Conservation (phyloP, 495 filamentous ascomycete genomes). For the Podospora anserina region DNA sequence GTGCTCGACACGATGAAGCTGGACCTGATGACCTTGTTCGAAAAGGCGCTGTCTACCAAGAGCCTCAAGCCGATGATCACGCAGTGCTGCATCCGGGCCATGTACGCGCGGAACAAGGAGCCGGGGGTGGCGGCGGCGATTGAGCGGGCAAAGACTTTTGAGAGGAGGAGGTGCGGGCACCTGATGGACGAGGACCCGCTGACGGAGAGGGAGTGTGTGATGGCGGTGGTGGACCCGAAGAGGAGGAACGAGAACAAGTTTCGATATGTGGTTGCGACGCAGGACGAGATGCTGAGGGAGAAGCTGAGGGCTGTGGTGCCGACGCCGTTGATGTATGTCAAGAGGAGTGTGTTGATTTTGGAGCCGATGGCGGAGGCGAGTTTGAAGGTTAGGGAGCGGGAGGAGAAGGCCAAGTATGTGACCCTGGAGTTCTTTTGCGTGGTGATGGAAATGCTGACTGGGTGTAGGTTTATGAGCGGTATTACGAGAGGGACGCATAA, state of each 20-base stretch:
- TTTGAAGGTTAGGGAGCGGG: conserved; percentile 57
- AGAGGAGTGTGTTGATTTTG: conserved; percentile 76
- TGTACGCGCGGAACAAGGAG: conserved; percentile 58
- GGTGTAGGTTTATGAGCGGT: conserved; percentile 30
- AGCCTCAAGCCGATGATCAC: conserved; percentile 69
- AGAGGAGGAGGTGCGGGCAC: conserved; percentile 86
- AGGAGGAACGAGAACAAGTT: conserved; percentile 73
- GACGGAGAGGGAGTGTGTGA: conserved; percentile 71
- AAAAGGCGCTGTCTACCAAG: conserved; percentile 70
- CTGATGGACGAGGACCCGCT: conserved; percentile 76
- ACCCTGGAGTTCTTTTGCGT: conserved; percentile 16
- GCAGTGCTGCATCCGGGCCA: conserved; percentile 52
- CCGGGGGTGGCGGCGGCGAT: conserved; percentile 59
- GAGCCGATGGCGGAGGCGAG: conserved; percentile 76
- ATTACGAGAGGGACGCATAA: conserved; percentile 35
- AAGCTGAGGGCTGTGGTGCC: conserved; percentile 34
- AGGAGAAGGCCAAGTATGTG: conserved; percentile 74
- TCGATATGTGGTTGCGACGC: conserved; percentile 82
- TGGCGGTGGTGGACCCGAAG: conserved; percentile 73
- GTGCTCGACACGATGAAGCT: conserved; percentile 55
- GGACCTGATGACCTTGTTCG: conserved; percentile 60
- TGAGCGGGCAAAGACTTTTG: conserved; percentile 66
- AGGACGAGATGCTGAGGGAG: conserved; percentile 47
- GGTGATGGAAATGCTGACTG: conserved; percentile 4
- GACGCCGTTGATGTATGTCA: conserved; percentile 66